Evolutionary conservation across 257 asterid species (phyloP), one percentile per base, ranked within the genome.

Genomic region (Solanum tarijense): DNA sequence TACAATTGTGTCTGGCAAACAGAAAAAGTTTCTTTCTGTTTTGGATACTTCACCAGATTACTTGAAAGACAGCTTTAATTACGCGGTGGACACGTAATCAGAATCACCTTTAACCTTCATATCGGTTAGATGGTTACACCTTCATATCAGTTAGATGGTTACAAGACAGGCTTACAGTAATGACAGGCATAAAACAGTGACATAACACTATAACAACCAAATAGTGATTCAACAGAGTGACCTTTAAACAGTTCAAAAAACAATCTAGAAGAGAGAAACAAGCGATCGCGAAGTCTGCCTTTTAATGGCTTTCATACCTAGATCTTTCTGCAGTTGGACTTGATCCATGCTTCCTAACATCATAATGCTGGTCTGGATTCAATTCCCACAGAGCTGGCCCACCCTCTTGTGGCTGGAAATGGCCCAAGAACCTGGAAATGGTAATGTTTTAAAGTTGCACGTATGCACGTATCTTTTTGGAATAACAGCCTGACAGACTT

Each of bases 341-440:
- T 79, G 84, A 43, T 27, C 38, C 94, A 90, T 92, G 98, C 82
- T 88, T 90, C 89, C 94, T 94, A 55, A 91, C 92, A 88, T 89
- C 88, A 89, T 93, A 94, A 86, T 94, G 96, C 88, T 95, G 99
- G 88, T 95, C 98, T 83, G 99, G 93, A 90, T 93, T 96, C 84
- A 94, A 90, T 90, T 97, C 98, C 99, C 99, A 96, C 23, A 97
- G 90, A 87, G 96, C 93, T 21, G 98, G 95, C 86, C 92, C 94
- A 87, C 95, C 96, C 36, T 88, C 98, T 76, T 93, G 98, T 73
- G 99, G 98, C 91, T 94, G 98, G 91, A 97, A 96, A 89, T 96
- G 96, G 27, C 99, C 99, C 95, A 97, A 90, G 92, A 97, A 96
- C 90, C 99, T 97, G 93, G 62, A 85, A 46, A 79, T 25, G 38